Percentiles rank a stretch among this genome's conserved stretches.
These are phyloP conservation scores for Suhomyces emberorum DNA, from an alignment of 805 yeast genomes.

Conservation along the genomic window DNA sequence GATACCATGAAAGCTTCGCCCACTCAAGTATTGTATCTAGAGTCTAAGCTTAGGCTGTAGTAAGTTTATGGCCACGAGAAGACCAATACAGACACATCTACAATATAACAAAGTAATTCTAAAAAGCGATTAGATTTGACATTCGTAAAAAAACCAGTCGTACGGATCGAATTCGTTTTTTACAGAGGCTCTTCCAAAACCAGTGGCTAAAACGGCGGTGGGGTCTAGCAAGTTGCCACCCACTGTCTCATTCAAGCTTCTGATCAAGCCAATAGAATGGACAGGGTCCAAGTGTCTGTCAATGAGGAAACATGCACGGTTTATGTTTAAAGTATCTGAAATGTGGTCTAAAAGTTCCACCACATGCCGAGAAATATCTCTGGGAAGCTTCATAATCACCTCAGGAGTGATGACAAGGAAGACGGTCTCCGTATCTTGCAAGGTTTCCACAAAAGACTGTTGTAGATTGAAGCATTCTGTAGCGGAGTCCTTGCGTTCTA, in stretches of 20 bases:
- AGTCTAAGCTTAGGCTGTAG: too few relatives aligned
- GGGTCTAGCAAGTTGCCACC: constrained; percentile 3
- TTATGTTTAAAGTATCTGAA: constrained; percentile 1
- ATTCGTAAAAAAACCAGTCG: constrained; percentile 2
- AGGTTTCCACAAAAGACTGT: too few relatives aligned
- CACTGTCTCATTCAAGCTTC: background rate
- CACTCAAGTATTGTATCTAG: too few relatives aligned
- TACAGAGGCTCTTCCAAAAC: too few relatives aligned
- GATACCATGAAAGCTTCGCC: too few relatives aligned
- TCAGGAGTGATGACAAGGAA: background rate
- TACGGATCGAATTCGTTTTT: constrained; percentile 5
- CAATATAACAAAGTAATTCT: too few relatives aligned
- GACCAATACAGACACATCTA: too few relatives aligned
- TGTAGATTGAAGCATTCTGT: too few relatives aligned
- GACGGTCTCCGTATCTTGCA: background rate
- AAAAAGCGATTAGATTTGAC: background rate
- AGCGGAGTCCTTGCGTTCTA: too few relatives aligned
- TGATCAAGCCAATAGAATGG: constrained; percentile 2
- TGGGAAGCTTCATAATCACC: constrained; percentile 1
- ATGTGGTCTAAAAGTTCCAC: constrained; percentile 2
- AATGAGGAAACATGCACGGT: constrained; percentile 2
- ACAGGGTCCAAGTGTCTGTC: constrained; percentile 1
- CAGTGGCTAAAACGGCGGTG: background rate
- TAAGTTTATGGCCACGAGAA: too few relatives aligned
- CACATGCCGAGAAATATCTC: background rate